Evolutionary conservation across 169 alveolate species (phyloP).

Genomic region (Eimeria necatrix): DNA sequence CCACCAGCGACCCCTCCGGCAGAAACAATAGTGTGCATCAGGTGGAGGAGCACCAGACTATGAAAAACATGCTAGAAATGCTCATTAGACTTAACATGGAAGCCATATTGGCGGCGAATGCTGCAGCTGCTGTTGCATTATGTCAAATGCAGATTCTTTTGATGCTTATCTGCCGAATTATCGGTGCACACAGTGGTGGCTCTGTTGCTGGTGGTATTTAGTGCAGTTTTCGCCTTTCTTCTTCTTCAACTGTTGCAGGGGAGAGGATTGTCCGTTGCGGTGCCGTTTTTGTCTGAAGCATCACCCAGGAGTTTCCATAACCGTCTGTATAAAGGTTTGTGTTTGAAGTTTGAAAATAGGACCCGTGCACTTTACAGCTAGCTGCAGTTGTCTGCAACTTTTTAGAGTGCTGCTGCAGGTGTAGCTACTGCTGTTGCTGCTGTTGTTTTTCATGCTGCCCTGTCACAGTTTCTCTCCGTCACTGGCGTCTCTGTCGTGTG

Average conservation of each 20-base stretch:
- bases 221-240: neutral
- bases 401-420: neutral
- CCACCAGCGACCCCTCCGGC: neutral
- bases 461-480: neutral
- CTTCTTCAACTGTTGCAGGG: neutral
- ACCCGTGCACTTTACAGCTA: too few species aligned
- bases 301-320: slow-evolving; percentile 66
- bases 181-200: neutral
- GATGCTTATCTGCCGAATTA: too few species aligned
- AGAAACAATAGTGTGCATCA: neutral
- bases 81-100: too few species aligned
- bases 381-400: neutral
- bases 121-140: neutral
- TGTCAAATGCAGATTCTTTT: neutral
- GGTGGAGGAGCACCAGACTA: neutral
- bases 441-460: neutral
- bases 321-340: slow-evolving; percentile 71
- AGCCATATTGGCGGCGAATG: neutral
- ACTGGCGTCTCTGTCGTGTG: too few species aligned
- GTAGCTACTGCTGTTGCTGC: neutral
- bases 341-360: neutral
- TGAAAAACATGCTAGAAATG: too few species aligned
- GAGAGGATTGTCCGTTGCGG: slow-evolving; percentile 74
- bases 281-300: slow-evolving; percentile 71
- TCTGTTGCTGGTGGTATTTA: neutral